Base-by-base conservation (phyloP, 306 rosid species). In the Quercus glauca region DNA sequence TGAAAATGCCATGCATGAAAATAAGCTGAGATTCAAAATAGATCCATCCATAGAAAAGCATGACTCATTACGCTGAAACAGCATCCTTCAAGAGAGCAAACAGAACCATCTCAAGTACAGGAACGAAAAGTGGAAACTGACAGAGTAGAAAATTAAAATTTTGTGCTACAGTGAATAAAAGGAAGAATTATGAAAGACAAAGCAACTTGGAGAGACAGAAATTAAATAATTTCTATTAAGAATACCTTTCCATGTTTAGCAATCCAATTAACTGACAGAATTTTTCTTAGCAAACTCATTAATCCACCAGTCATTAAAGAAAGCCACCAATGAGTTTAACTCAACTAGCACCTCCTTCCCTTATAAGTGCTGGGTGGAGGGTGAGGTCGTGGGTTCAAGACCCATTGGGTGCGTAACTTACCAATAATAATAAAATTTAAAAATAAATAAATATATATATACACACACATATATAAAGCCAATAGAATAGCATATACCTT, bases 401-500 rank as follows among this genome's bases (percentile, higher is more conserved):
- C 45, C 11, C 11, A 41, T 41, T 41, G 45, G 0, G 0, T 41
- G 45, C 12, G 45, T 8, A 41, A 41, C 45, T 41, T 8, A 41
- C 11, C 45, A 41, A 41, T 8, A 41, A 8, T 37, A 37, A 37
- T 37, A 37, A 37, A 37, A 7, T 37, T 37, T 37, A 37, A 37
- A 37, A 37, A 37, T 37, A 37, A 37, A 37, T 37, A 37, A 6
- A 37, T 7, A 37, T 0, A 37, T 1, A 33, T 5, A 31, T 5
- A 31, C 45, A 41, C 45, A 2, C 45, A 6, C 45, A 41, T 0
- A 41, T 2, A 41, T 41, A 41, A 41, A 41, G 45, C 45, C 45
- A 55, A 79, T 45, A 79, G 26, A 74, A 57, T 18, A 52, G 74
- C 35, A 68, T 17, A 59, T 76, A 95, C 99, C 98, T 93, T 95